Evolutionary conservation across 441 rosid genomes (phyloP).

Genomic region (Brassica hybrid): DNA sequence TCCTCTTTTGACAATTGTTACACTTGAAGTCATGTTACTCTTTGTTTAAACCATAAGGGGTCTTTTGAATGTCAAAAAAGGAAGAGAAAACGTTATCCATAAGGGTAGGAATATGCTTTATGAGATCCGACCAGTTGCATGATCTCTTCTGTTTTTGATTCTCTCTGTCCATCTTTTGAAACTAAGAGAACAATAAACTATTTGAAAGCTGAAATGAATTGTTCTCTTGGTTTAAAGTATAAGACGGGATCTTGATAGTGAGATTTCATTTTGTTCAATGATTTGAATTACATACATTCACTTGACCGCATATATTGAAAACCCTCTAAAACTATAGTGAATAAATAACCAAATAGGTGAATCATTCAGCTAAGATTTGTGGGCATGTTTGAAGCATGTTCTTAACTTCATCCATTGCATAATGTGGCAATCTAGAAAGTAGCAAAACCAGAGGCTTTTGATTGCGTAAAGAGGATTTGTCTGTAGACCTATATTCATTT

Average conservation of each 20-base stretch:
- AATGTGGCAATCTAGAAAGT: conserved; percentile 32
- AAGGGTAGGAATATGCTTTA: conserved; percentile 27
- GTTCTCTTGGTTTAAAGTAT: conserved; percentile 4
- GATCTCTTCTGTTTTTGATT: conserved; percentile 28
- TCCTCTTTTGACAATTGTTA: conserved; percentile 43
- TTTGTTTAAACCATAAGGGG: conserved; percentile 18
- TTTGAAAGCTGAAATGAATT: conserved; percentile 2
- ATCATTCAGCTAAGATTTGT: conserved; percentile 17
- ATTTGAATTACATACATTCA: neutral
- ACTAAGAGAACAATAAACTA: conserved; percentile 10
- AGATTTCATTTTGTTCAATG: neutral
- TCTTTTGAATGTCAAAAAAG: conserved; percentile 36
- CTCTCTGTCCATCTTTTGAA: conserved; percentile 15
- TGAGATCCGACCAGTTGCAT: conserved; percentile 33
- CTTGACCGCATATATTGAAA: neutral
- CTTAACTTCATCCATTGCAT: conserved; percentile 23
- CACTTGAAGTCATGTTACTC: conserved; percentile 29
- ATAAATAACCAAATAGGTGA: neutral
- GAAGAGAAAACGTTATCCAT: conserved; percentile 36
- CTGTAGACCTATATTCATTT: conserved; percentile 11
- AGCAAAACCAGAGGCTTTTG: conserved; percentile 24
- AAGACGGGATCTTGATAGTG: neutral
- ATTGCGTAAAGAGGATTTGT: conserved; percentile 41
- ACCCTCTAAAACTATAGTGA: neutral
- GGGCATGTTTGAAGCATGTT: conserved; percentile 44